A percentile compares a stretch with the other conserved stretches of the same genome.
phyloP scores from a whole-genome alignment of 495 filamentous ascomycete species.

The Podospora sp. region DNA sequence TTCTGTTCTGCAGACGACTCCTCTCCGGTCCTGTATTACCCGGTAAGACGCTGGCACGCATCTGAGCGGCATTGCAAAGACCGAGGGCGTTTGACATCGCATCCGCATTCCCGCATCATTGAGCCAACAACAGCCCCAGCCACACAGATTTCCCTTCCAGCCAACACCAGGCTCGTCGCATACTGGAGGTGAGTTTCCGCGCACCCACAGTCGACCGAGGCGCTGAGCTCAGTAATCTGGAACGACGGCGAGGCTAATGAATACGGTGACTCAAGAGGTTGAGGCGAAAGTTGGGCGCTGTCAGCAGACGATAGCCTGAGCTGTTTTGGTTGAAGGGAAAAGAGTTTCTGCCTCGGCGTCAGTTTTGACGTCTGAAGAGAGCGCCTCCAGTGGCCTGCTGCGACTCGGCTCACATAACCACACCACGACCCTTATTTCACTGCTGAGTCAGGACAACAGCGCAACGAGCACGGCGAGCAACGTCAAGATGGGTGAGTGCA shows the following conservation, averaged over 20 bases:
- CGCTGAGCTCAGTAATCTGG: neutral
- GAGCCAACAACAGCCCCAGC: slow-evolving; percentile 11
- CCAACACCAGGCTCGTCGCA: neutral
- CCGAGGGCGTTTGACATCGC: neutral
- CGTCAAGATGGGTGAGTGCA: slow-evolving; percentile 28
- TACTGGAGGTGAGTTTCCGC: slow-evolving; percentile 2
- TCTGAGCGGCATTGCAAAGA: slow-evolving; percentile 1
- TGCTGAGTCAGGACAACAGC: slow-evolving; percentile 32
- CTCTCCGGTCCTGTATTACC: neutral
- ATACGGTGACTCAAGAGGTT: neutral
- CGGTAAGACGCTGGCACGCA: neutral
- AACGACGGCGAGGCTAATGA: neutral
- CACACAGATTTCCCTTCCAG: slow-evolving; percentile 8
- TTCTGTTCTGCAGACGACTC: neutral
- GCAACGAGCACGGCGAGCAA: slow-evolving; percentile 23
- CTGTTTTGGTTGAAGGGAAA: neutral
- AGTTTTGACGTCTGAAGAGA: neutral
- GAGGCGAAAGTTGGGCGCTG: neutral
- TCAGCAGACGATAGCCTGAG: neutral
- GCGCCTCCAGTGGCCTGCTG: slow-evolving; percentile 13
- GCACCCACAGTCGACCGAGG: neutral
- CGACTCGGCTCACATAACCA: slow-evolving; percentile 1
- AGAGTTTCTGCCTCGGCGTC: neutral
- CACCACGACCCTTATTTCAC: neutral
- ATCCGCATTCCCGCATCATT: neutral